Base-by-base conservation (phyloP, 2,329 filamentous ascomycete species). In the Penicillium olsonii region DNA sequence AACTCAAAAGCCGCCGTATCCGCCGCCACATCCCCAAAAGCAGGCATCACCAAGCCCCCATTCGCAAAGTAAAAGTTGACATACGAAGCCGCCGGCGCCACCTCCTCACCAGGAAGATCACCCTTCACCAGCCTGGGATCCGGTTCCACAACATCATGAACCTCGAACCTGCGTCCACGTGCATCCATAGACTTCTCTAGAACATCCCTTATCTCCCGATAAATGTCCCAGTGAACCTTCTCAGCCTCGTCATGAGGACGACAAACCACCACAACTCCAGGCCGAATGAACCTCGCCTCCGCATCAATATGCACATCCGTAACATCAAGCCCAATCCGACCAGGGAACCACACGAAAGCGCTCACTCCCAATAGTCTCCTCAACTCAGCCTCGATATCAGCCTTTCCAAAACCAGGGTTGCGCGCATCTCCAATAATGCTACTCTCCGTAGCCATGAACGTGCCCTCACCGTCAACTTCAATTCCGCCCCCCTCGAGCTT, bases 381-480 rank as follows among this genome's bases (percentile, higher is more conserved):
- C 8, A 69, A 48, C 24, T 68, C 64, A 1, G 37, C 33, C 43
- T 70, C 67, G 9, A 67, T 57, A 2, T 61, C 50, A 0, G 15
- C 37, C 3, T 56, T 60, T 1, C 52, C 53, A 2, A 67, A 15
- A 1, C 63, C 64, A 0, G 55, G 54, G 38, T 70, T 70, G 9
- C 68, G 59, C 24, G 64, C 60, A 15, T 61, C 46, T 12, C 64
- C 66, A 6, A 65, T 31, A 39, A 70, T 66, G 22, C 62, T 67
- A 45, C 66, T 70, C 46, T 67, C 66, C 14, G 63, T 62, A 8
- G 56, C 67, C 31, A 70, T 56, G 4, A 70, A 60, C 2, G 67
- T 69, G n/a, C 68, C 67, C 19, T 69, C 60, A 0, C 68, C 68
- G 11, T 70, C 68, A 22, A 67, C 50, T 35, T 67, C 68, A n/a